A percentile compares a stretch with the other conserved stretches of the same genome.
These are phyloP conservation scores for Mycena alexandri DNA, from an alignment of 768 basidiomycete genomes.

Conservation along the genomic window DNA sequence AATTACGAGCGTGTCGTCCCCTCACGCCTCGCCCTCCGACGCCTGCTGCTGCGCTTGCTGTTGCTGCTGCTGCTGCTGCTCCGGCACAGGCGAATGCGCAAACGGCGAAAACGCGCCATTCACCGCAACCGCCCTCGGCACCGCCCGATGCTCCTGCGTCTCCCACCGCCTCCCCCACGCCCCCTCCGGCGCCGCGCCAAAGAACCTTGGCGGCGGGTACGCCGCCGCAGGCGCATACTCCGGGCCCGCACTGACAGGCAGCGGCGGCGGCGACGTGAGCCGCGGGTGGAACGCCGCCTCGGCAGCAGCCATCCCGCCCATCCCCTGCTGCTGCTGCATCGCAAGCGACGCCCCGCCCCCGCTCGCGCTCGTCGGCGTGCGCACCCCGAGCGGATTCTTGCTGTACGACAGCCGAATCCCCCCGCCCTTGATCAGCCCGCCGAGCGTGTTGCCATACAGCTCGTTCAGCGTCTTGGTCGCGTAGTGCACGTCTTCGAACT, in stretches of 20 bases:
- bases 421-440: constrained; percentile 92
- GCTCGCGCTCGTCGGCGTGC: constrained; percentile 76
- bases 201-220: constrained; percentile 30
- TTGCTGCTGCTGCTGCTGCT: constrained; percentile 20
- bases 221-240: constrained; percentile 9
- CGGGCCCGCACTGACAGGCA: not conserved
- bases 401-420: constrained; percentile 98
- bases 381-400: constrained; percentile 97
- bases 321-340: constrained; percentile 51
- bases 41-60: constrained; percentile 1
- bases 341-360: constrained; percentile 54
- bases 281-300: constrained; percentile 35
- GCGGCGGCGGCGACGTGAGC: constrained; percentile 31
- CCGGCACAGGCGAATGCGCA: constrained; percentile 26
- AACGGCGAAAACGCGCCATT: constrained; percentile 34
- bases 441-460: constrained; percentile 91
- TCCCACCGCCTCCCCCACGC: constrained; percentile 33
- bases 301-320: constrained; percentile 9
- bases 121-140: constrained; percentile 6
- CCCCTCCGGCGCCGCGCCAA: constrained; percentile 18
- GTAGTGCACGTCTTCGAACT: constrained; percentile 92
- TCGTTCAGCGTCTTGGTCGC: constrained; percentile 92
- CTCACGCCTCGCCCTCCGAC: constrained; percentile 26
- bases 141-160: constrained; percentile 12
- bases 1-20: constrained; percentile 1